Percentiles rank a stretch among this genome's conserved stretches.
phyloP scores from a whole-genome alignment of 1,284 basidiomycete genomes.

The Sphagnurus paluster region DNA sequence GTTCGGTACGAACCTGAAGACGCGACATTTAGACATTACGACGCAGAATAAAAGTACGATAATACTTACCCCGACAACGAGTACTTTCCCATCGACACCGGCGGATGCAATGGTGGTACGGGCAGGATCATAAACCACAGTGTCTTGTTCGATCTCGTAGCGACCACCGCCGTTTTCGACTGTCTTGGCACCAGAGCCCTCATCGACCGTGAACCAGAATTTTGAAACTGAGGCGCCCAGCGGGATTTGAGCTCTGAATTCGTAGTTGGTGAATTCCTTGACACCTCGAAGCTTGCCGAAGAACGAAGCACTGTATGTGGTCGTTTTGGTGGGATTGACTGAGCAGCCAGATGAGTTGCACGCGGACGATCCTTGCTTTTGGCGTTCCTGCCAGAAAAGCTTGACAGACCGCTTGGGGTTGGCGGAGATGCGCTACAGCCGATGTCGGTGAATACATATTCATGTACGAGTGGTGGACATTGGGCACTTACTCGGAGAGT shows the following conservation, averaged over 20 bases:
- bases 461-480: not conserved
- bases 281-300: not conserved
- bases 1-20: not conserved
- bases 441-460: not conserved
- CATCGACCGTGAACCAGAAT: slow-evolving; percentile 5
- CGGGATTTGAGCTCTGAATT: not conserved
- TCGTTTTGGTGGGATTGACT: not conserved
- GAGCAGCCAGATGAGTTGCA: not conserved
- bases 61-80: not conserved
- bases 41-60: no score
- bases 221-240: slow-evolving; percentile 3
- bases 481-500: not conserved
- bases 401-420: not conserved
- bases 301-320: not conserved
- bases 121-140: not conserved
- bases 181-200: not conserved
- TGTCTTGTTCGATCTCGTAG: slow-evolving; percentile 1
- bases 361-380: not conserved
- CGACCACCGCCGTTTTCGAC: slow-evolving; percentile 1
- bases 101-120: not conserved
- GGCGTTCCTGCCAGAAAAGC: slow-evolving; percentile 2
- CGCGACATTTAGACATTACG: no score
- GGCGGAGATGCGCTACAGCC: not conserved
- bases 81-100: no score
- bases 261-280: not conserved